Conservation (phyloP, 108 stramenopile genomes). For the Cylindrotheca closterium region DNA sequence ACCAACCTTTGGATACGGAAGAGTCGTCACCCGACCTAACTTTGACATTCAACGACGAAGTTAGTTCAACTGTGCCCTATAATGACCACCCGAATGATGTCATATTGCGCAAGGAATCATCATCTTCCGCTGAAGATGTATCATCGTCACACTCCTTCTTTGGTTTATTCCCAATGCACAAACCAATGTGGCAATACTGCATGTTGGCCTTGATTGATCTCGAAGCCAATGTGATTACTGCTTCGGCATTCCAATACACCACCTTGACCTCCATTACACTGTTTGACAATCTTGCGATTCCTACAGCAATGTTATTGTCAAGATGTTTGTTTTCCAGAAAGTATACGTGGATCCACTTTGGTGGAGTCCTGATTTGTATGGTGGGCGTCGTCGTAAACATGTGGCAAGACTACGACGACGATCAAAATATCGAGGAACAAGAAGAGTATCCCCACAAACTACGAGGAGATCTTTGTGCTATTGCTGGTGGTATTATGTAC, state of each 20-base stretch:
- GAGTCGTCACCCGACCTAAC: neutral
- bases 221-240: conserved; percentile 88
- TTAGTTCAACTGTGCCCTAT: neutral
- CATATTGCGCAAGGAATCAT: no score
- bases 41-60: neutral
- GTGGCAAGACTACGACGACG: conserved; percentile 70
- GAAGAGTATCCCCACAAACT: conserved; percentile 67
- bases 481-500: conserved; percentile 87
- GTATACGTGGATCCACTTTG: conserved; percentile 67
- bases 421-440: conserved; percentile 20
- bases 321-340: conserved; percentile 56
- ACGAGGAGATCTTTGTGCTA: conserved; percentile 83
- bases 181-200: conserved; percentile 51
- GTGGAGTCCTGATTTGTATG: conserved; percentile 83
- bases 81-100: neutral
- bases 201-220: conserved; percentile 87
- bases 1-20: conserved; percentile 4
- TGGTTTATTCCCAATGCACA: conserved; percentile 32
- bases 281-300: conserved; percentile 93
- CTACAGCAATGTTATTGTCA: conserved; percentile 89
- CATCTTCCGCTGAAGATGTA: no score
- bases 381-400: conserved; percentile 81
- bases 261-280: conserved; percentile 90
- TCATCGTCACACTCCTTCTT: conserved; percentile 13
- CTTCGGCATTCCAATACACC: conserved; percentile 90